Conservation (phyloP, 2,329 filamentous ascomycete genomes). For the Ophiocordyceps robertsii region DNA sequence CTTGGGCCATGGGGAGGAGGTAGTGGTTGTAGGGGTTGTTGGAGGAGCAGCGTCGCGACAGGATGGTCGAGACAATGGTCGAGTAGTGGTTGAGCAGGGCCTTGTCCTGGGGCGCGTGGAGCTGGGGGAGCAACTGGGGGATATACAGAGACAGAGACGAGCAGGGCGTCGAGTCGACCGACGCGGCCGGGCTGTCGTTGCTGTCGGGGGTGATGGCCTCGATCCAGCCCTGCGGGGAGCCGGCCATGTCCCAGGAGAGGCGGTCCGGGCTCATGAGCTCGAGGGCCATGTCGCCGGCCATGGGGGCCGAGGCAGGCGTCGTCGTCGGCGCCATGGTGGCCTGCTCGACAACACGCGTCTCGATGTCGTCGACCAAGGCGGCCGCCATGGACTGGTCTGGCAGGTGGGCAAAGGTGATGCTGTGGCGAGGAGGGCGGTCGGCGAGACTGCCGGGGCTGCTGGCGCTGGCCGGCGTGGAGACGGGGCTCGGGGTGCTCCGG, state of each 20-base stretch:
- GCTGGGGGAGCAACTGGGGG: constrained; percentile 15
- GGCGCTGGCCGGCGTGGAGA: constrained; percentile 6
- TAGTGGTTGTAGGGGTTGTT: constrained; percentile 18
- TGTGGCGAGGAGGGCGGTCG: background rate
- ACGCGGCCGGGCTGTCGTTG: constrained; percentile 10
- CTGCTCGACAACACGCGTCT: too few relatives aligned
- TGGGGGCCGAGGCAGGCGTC: constrained; percentile 1
- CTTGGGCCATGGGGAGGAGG: constrained; percentile 18
- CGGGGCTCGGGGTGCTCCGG: constrained; percentile 9
- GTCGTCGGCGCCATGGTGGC: constrained; percentile 1
- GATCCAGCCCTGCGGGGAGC: constrained; percentile 10
- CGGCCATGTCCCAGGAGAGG: constrained; percentile 10
- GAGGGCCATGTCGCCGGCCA: constrained; percentile 5
- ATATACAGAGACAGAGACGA: constrained; percentile 14
- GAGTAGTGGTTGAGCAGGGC: constrained; percentile 20
- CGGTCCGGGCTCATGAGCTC: constrained; percentile 7
- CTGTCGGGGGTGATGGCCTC: constrained; percentile 12
- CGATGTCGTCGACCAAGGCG: background rate
- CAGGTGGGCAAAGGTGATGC: constrained; percentile 1
- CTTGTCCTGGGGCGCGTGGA: constrained; percentile 14
- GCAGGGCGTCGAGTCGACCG: constrained; percentile 6
- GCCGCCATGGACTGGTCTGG: background rate
- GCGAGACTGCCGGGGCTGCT: constrained; percentile 4
- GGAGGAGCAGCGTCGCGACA: constrained; percentile 14
- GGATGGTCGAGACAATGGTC: constrained; percentile 17